Evolutionary conservation across 140 eudicot genomes (phyloP).

Genomic region (Anethum foeniculum): DNA sequence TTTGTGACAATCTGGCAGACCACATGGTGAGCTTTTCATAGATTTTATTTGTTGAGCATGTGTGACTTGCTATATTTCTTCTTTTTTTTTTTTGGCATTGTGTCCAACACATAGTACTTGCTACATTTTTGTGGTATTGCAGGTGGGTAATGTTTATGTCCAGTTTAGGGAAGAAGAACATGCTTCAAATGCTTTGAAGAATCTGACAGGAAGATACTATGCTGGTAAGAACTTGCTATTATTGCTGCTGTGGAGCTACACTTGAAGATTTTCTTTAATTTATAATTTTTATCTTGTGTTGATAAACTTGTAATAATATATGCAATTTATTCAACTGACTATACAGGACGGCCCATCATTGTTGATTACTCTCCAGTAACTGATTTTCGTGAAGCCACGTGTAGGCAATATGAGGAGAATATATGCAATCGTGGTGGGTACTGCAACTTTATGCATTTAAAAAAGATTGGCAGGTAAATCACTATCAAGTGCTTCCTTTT

Average conservation of each 20-base stretch:
- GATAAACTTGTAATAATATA: not conserved
- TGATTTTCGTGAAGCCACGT: constrained; percentile 96
- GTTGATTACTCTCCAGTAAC: constrained; percentile 97
- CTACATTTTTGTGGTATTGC: constrained; percentile 16
- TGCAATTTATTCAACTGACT: not conserved
- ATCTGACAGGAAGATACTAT: constrained; percentile 74
- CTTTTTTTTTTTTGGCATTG: too few species aligned
- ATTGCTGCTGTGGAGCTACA: not conserved
- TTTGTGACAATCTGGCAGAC: constrained; percentile 95
- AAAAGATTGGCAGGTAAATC: constrained; percentile 67
- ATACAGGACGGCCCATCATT: constrained; percentile 87
- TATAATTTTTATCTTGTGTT: not conserved
- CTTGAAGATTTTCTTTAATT: not conserved
- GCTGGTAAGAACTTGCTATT: constrained; percentile 43
- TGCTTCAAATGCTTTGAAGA: constrained; percentile 76
- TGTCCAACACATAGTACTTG: not conserved
- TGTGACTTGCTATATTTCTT: not conserved
- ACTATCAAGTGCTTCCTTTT: not conserved
- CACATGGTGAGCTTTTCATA: constrained; percentile 59
- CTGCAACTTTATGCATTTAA: constrained; percentile 95
- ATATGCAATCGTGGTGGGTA: constrained; percentile 96
- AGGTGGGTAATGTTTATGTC: constrained; percentile 97
- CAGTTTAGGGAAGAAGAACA: constrained; percentile 95
- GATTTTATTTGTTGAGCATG: not conserved
- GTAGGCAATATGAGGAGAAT: constrained; percentile 93